These are phyloP conservation scores for Diversispora eburnea DNA, from an alignment of 192 early-diverging fungal genomes.

Conservation along the genomic window DNA sequence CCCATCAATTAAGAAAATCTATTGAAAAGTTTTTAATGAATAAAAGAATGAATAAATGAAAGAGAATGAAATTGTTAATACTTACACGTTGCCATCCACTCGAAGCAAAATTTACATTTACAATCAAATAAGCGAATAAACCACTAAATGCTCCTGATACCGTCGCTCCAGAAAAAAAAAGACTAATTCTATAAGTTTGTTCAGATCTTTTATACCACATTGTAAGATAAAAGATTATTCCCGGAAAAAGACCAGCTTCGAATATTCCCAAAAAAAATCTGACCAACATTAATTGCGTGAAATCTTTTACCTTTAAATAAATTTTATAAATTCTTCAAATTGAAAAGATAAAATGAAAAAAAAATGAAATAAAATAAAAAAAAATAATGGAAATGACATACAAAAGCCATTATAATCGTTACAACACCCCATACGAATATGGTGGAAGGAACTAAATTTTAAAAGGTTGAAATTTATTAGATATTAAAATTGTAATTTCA, in stretches of 20 bases:
- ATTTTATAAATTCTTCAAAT: too few relatives aligned
- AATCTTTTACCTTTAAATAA: constrained; percentile 21
- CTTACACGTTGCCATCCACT: constrained; percentile 51
- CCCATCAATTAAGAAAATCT: constrained; percentile 65
- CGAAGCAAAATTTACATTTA: constrained; percentile 43
- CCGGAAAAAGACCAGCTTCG: constrained; percentile 60
- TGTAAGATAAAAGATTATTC: constrained; percentile 51
- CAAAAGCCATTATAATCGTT: constrained; percentile 54
- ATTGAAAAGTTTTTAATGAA: not conserved
- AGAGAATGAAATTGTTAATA: not conserved
- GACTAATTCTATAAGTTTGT: constrained; percentile 50
- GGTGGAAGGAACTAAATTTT: constrained; percentile 40
- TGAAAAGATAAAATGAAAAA: not conserved
- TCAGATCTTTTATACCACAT: constrained; percentile 58
- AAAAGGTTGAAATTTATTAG: too few relatives aligned
- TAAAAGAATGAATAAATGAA: not conserved
- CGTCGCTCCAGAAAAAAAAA: constrained; percentile 51
- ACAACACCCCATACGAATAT: constrained; percentile 54
- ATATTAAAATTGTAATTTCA: too few relatives aligned
- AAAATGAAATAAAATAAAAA: not conserved
- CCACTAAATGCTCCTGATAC: constrained; percentile 63
- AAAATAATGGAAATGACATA: not conserved
- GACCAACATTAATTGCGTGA: constrained; percentile 42
- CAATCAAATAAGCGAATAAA: constrained; percentile 62
- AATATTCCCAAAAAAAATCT: constrained; percentile 61